Evolutionary conservation across 176 grass and related monocot genomes (phyloP), one percentile per base, ranked within the genome.

Genomic region (Carex parvula): DNA sequence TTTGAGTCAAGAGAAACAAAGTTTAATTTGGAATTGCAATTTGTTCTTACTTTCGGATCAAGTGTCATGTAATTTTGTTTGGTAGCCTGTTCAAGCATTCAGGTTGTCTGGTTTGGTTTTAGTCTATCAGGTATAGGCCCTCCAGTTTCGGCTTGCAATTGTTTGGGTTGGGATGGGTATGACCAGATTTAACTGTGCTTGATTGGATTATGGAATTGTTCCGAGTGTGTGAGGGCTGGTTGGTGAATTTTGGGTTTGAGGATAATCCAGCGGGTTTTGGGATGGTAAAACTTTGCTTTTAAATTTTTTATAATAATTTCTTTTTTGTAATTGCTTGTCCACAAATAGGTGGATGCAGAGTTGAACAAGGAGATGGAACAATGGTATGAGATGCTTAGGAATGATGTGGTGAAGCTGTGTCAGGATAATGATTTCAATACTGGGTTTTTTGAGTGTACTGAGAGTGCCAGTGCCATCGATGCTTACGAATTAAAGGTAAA

Each of bases 401-500:
- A 80, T n/a, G 95, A 98, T 41, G 86, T 94, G 70, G 81, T 98
- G 75, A 94, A 91, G 77, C 66, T 94, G 67, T 98, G 95, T 84
- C 91, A 93, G 68, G 92, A 94, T 60, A 93, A 91, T 81, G 94
- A 86, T 81, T 98, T 94, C 18, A 89, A 98, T 79, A 93, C 92
- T 12, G 95, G 95, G 4, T 98, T 98, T 85, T 98, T 98, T 90
- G 95, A 98, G 87, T 92, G 86, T 14, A 93, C 75, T 46, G 92
- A 94, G 60, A 98, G 84, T 91, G 90, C 85, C 68, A 85, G 89
- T 62, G 74, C 83, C 59, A 70, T 98, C 85, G 95, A 98, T 94
- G 95, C 95, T 44, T 98, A 98, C 65, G 95, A 98, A 63, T 89
- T 98, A 76, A 98, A 98, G 95, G 95, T 98, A 83, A n/a, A 88